These are phyloP conservation scores for Colletotrichum sp. DNA, from an alignment of 2,329 filamentous ascomycete species.

Conservation along the genomic window DNA sequence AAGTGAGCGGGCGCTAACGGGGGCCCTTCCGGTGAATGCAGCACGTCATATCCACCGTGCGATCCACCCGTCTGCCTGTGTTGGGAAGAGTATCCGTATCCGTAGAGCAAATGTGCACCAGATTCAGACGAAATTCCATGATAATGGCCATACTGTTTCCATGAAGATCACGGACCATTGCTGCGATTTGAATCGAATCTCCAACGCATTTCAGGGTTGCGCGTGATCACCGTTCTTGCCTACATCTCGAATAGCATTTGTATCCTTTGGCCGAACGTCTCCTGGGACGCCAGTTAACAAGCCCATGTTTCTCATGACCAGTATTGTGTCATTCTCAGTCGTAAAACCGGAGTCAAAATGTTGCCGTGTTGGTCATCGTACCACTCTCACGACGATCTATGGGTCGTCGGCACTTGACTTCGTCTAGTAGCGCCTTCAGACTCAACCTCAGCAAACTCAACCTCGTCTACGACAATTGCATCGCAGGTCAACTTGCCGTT, in stretches of 20 bases:
- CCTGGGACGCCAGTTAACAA: not conserved
- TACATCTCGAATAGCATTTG: not conserved
- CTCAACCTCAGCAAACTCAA: not conserved
- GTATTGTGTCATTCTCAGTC: not conserved
- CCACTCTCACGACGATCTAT: not conserved
- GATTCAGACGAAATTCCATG: not conserved
- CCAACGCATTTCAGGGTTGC: not conserved
- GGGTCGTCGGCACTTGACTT: not conserved
- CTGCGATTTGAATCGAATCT: not conserved
- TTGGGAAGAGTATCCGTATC: not conserved
- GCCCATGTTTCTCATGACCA: not conserved
- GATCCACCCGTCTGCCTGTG: not conserved
- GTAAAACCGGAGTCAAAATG: not conserved
- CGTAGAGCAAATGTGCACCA: not conserved
- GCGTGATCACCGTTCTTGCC: accelerated
- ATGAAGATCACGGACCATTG: not conserved
- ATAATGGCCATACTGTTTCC: not conserved
- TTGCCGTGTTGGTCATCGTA: not conserved
- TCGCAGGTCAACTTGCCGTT: not conserved
- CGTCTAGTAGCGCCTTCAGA: not conserved
- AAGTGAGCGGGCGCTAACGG: not conserved
- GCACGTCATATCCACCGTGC: not conserved
- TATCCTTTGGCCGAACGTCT: not conserved
- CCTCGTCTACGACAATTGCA: not conserved
- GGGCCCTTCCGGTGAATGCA: not conserved